phyloP scores from a whole-genome alignment of 192 early-diverging fungal species.

The Coemansia sp. region DNA sequence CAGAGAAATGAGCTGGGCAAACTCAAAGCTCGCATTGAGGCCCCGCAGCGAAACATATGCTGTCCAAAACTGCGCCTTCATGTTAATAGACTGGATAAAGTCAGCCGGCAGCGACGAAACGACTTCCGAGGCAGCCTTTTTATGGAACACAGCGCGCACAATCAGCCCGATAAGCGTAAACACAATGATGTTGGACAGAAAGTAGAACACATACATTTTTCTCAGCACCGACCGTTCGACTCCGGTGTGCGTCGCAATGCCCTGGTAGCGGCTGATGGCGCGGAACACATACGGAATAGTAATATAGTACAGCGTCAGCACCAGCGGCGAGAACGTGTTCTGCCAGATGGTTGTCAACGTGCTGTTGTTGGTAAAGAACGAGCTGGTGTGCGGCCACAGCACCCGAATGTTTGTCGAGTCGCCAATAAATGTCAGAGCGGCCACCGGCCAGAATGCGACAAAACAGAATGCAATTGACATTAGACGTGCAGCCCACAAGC shows the following conservation, averaged over 20 bases:
- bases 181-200: conserved; percentile 68
- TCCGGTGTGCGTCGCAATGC: conserved; percentile 67
- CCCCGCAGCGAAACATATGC: conserved; percentile 70
- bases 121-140: conserved; percentile 28
- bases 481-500: conserved; percentile 38
- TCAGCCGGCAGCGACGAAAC: conserved; percentile 42
- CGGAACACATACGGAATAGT: conserved; percentile 65
- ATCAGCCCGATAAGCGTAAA: conserved; percentile 58
- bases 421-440: conserved; percentile 60
- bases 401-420: conserved; percentile 59
- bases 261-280: conserved; percentile 65
- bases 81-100: conserved; percentile 45
- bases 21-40: conserved; percentile 65
- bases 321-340: conserved; percentile 65
- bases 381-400: conserved; percentile 54
- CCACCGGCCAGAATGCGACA: conserved; percentile 68
- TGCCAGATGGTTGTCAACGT: conserved; percentile 62
- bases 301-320: conserved; percentile 66
- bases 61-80: conserved; percentile 69
- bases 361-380: conserved; percentile 53
- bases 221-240: conserved; percentile 68
- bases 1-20: conserved; percentile 66
- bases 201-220: conserved; percentile 74
- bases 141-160: conserved; percentile 44
- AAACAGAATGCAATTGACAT: conserved; percentile 61